phyloP scores from a whole-genome alignment of 2,329 filamentous ascomycete genomes.

The Fusarium xyrophilum region DNA sequence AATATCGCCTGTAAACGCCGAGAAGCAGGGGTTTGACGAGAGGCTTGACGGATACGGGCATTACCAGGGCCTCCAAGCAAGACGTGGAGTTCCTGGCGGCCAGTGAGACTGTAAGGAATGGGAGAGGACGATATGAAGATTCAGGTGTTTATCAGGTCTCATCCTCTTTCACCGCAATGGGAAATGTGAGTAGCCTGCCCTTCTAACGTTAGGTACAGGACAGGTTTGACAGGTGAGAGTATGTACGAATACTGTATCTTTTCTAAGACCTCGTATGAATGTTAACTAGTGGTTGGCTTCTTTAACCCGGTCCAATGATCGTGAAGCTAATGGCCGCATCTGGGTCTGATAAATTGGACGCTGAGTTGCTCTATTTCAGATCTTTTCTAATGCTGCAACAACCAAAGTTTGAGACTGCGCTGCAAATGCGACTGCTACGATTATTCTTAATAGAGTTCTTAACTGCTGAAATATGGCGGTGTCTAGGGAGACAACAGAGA shows the following conservation, averaged over 20 bases:
- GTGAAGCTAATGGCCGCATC: slow-evolving; percentile 19
- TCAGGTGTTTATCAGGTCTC: not conserved
- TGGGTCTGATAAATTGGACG: slow-evolving; percentile 5
- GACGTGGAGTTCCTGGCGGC: slow-evolving; percentile 9
- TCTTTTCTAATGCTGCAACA: not conserved
- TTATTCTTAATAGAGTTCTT: not conserved
- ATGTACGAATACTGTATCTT: not conserved
- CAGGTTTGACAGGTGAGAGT: not conserved
- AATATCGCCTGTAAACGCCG: slow-evolving; percentile 26
- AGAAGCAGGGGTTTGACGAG: slow-evolving; percentile 20
- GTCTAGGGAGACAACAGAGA: slow-evolving; percentile 2
- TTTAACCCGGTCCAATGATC: slow-evolving; percentile 23
- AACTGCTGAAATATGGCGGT: not conserved
- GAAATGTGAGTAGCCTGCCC: not conserved
- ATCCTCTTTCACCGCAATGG: not conserved
- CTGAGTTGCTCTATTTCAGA: not conserved
- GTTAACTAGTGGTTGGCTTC: slow-evolving; percentile 4
- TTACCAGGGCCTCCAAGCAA: not conserved
- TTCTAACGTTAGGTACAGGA: not conserved
- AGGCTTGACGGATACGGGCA: slow-evolving; percentile 23
- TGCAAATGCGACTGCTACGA: not conserved
- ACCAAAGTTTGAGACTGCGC: no score
- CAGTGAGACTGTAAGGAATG: slow-evolving; percentile 14
- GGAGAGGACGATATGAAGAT: slow-evolving; percentile 4
- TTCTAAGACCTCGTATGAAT: slow-evolving; percentile 24